Percentiles rank a stretch among this genome's conserved stretches.
Evolutionary conservation across 2,329 filamentous ascomycete species (phyloP).

Genomic region (Nakataea oryzae): DNA sequence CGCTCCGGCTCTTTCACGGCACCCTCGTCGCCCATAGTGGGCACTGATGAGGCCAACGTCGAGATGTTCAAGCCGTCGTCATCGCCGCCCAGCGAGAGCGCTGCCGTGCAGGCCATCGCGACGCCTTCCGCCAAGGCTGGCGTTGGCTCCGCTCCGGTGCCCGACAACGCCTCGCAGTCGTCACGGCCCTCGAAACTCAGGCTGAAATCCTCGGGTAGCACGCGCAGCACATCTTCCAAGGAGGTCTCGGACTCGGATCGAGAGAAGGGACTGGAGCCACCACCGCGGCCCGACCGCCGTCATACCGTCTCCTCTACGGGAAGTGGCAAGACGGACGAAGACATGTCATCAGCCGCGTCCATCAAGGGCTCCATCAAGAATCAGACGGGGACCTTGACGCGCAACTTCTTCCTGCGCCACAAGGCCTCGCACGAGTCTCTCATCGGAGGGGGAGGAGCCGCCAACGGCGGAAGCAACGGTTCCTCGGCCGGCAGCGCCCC

Average conservation of each 20-base stretch:
- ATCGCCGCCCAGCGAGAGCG: conserved; percentile 42
- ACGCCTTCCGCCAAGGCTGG: conserved; percentile 51
- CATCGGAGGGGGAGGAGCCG: conserved; percentile 4
- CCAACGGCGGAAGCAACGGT: not conserved
- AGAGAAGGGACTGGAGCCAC: conserved; percentile 20
- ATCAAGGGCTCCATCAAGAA: conserved; percentile 26
- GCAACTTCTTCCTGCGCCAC: conserved; percentile 27
- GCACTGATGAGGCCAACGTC: conserved; percentile 54
- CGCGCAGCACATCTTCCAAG: conserved; percentile 38
- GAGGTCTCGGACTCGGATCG: conserved; percentile 30
- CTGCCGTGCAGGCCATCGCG: conserved; percentile 54
- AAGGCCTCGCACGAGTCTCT: conserved; percentile 25
- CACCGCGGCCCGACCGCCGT: conserved; percentile 18
- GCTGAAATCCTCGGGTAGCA: conserved; percentile 26
- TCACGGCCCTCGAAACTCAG: conserved; percentile 21
- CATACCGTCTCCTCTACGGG: conserved; percentile 26
- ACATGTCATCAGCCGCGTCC: conserved; percentile 18
- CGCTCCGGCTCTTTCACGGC: conserved; percentile 53
- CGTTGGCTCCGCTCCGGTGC: conserved; percentile 7
- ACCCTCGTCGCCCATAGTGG: conserved; percentile 54
- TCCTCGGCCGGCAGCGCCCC: conserved; percentile 2
- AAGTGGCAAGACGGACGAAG: conserved; percentile 3
- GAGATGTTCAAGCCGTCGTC: conserved; percentile 50
- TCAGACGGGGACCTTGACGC: conserved; percentile 25
- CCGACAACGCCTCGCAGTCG: conserved; percentile 32